These are phyloP conservation scores for Lecanicillium sp. DNA, from an alignment of 2,329 filamentous ascomycete genomes.

Conservation along the genomic window DNA sequence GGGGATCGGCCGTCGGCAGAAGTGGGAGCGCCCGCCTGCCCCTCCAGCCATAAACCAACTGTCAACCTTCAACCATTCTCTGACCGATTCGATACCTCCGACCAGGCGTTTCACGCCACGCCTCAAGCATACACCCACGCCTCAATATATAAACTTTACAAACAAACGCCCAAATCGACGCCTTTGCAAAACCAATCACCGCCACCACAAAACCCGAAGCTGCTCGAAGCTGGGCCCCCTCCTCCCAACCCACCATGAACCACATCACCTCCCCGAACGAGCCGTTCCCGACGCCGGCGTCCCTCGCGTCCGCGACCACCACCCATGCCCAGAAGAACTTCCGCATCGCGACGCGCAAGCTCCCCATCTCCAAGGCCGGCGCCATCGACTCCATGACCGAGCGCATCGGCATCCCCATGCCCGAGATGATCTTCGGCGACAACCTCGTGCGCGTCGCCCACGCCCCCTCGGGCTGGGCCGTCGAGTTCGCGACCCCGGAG, in stretches of 20 bases:
- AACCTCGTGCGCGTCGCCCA: slow-evolving; percentile 77
- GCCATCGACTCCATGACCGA: slow-evolving; percentile 82
- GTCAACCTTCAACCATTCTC: too few relatives aligned
- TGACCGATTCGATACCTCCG: too few relatives aligned
- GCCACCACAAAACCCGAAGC: too few relatives aligned
- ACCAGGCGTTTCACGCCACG: too few relatives aligned
- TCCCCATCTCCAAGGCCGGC: slow-evolving; percentile 87
- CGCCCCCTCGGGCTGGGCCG: slow-evolving; percentile 64
- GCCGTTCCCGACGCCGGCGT: slow-evolving; percentile 47
- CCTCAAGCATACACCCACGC: too few relatives aligned
- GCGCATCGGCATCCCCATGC: slow-evolving; percentile 76
- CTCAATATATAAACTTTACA: too few relatives aligned
- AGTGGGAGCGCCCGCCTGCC: too few relatives aligned
- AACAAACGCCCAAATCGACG: too few relatives aligned
- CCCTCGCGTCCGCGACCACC: slow-evolving; percentile 48
- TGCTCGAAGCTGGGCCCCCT: not conserved
- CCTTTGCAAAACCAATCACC: too few relatives aligned
- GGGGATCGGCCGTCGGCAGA: too few relatives aligned
- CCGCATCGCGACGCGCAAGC: slow-evolving; percentile 75
- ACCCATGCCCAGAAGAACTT: slow-evolving; percentile 59
- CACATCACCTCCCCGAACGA: slow-evolving; percentile 40
- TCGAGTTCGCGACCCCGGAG: slow-evolving; percentile 79
- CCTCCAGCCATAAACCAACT: too few relatives aligned
- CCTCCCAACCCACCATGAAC: slow-evolving; percentile 29
- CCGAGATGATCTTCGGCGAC: slow-evolving; percentile 99